phyloP scores from a whole-genome alignment of 1,284 basidiomycete species.

The Prillingera fragicola region DNA sequence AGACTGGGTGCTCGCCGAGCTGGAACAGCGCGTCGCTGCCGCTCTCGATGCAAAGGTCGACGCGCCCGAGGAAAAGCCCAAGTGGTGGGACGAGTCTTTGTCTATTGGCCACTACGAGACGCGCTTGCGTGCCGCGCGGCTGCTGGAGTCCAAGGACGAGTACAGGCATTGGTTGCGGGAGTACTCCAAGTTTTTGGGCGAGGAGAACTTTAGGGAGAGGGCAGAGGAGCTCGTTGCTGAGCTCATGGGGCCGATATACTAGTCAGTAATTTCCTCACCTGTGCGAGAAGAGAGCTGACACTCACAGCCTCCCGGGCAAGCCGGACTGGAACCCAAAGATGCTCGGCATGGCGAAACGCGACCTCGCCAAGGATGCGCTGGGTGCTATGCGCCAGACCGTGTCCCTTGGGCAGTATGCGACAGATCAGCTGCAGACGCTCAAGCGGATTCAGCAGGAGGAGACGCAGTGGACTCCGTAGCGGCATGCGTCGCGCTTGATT shows the following conservation, averaged over 20 bases:
- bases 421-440: conserved; percentile 7
- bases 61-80: conserved; percentile 42
- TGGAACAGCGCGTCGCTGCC: conserved; percentile 26
- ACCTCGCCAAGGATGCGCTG: conserved; percentile 12
- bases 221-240: conserved; percentile 83
- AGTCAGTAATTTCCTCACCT: conserved; percentile 51
- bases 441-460: conserved; percentile 10
- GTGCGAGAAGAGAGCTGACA: conserved; percentile 2
- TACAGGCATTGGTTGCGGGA: conserved; percentile 67
- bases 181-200: conserved; percentile 75
- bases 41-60: conserved; percentile 6
- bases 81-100: conserved; percentile 72
- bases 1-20: conserved; percentile 22
- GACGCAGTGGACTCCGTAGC: conserved; percentile 10
- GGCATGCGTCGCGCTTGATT: too few relatives aligned
- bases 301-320: background rate
- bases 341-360: conserved; percentile 14
- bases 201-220: conserved; percentile 76
- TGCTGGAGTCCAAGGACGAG: conserved; percentile 72
- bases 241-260: conserved; percentile 78
- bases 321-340: conserved; percentile 10
- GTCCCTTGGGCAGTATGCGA: conserved; percentile 8
- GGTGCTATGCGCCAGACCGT: conserved; percentile 6
- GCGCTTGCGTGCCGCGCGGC: conserved; percentile 62
- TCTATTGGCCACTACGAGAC: conserved; percentile 80